These are phyloP conservation scores for Mallotus japonicus DNA, from an alignment of 441 rosid species.

Conservation along the genomic window DNA sequence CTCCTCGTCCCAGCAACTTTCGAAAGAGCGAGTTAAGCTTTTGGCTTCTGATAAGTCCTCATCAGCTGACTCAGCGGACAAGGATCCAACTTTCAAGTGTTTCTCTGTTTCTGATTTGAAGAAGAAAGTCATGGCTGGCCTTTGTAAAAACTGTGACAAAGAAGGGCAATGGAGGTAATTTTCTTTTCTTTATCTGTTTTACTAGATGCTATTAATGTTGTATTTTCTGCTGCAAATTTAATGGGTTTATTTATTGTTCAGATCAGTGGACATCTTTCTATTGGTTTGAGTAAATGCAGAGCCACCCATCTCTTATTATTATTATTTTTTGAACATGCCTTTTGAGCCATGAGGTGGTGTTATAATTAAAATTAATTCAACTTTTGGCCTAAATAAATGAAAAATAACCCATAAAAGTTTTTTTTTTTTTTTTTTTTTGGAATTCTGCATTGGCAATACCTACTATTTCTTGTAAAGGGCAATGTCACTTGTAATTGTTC, in stretches of 20 bases:
- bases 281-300: constrained; percentile 28
- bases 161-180: constrained; percentile 93
- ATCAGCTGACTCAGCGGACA: constrained; percentile 33
- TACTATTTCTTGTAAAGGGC: background rate
- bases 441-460: background rate
- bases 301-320: background rate
- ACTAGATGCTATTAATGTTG: background rate
- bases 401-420: background rate
- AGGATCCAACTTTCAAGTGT: constrained; percentile 63
- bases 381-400: constrained; percentile 2
- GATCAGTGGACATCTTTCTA: constrained; percentile 9
- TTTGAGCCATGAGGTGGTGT: constrained; percentile 7
- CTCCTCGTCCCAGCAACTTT: constrained; percentile 54
- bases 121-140: constrained; percentile 84
- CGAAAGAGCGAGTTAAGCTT: constrained; percentile 68
- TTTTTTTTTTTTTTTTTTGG: background rate
- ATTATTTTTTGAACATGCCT: background rate
- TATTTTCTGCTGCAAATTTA: constrained; percentile 14
- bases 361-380: background rate
- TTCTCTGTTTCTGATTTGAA: constrained; percentile 91
- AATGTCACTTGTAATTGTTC: constrained; percentile 6
- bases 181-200: background rate
- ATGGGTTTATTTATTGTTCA: constrained; percentile 19
- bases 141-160: constrained; percentile 63
- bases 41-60: constrained; percentile 44